Percentiles rank a stretch among this genome's conserved stretches.
Conservation (phyloP, 1,139 yeast genomes). For the Kazachstania sp. region DNA sequence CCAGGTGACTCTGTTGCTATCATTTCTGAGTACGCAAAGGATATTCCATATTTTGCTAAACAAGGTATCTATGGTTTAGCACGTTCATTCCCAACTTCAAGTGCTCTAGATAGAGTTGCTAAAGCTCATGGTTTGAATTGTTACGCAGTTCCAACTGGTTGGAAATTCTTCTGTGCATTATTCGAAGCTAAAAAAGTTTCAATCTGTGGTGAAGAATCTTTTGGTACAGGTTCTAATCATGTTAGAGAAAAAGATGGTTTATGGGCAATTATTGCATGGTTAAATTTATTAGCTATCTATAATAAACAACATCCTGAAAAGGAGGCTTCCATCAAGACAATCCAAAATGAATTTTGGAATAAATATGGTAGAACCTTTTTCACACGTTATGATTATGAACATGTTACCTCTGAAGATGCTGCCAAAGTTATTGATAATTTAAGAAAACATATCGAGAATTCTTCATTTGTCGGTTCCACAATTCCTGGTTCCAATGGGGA, state of each 20-base stretch:
- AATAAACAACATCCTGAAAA: conserved; percentile 47
- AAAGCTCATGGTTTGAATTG: conserved; percentile 60
- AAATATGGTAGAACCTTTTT: conserved; percentile 96
- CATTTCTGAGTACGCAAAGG: conserved; percentile 81
- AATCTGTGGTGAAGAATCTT: conserved; percentile 96
- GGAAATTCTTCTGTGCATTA: conserved; percentile 95
- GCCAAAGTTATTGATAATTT: conserved; percentile 54
- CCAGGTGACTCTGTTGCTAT: conserved; percentile 99
- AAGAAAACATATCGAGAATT: conserved; percentile 37
- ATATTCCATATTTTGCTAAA: conserved; percentile 82
- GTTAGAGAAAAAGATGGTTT: conserved; percentile 96
- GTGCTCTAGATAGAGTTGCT: conserved; percentile 90
- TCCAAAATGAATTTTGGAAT: conserved; percentile 81
- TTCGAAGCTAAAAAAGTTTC: conserved; percentile 89
- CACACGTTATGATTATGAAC: conserved; percentile 91
- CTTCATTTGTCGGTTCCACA: conserved; percentile 39
- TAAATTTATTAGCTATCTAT: conserved; percentile 82
- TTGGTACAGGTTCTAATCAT: conserved; percentile 97
- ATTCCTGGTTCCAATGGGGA: conserved; percentile 32
- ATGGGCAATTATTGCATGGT: conserved; percentile 98
- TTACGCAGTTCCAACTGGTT: conserved; percentile 97
- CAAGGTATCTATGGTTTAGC: conserved; percentile 90
- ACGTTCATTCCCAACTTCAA: conserved; percentile 97
- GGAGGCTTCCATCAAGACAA: conserved; percentile 62
- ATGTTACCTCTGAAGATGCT: conserved; percentile 72